phyloP scores from a whole-genome alignment of 208 protist genomes.

The Naegleria gruberi region DNA sequence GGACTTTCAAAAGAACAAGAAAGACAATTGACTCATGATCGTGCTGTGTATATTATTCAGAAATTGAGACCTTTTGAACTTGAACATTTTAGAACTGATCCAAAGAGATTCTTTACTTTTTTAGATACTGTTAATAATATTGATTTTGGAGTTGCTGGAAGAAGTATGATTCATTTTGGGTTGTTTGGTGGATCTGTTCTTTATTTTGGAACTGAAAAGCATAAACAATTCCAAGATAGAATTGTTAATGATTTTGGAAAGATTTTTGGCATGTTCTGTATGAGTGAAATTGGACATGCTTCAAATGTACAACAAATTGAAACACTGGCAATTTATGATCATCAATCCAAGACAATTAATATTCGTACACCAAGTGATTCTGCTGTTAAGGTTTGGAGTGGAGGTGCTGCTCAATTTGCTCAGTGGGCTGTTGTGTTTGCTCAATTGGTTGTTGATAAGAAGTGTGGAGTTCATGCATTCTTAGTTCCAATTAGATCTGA shows the following conservation, averaged over 20 bases:
- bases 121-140: not conserved
- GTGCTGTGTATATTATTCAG: not conserved
- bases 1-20: not conserved
- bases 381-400: conserved; percentile 36
- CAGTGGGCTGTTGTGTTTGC: conserved; percentile 35
- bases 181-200: not conserved
- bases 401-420: conserved; percentile 1
- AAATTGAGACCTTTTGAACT: not conserved
- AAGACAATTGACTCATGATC: not conserved
- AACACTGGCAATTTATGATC: conserved; percentile 39
- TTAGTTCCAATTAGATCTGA: conserved; percentile 34
- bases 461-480: conserved; percentile 34
- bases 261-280: conserved; percentile 31
- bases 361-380: conserved; percentile 32
- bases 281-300: conserved; percentile 43
- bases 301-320: conserved; percentile 38
- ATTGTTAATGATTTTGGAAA: not conserved
- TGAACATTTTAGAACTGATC: not conserved
- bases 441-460: conserved; percentile 28
- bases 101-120: not conserved
- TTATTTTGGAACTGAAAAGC: not conserved
- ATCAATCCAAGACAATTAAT: conserved; percentile 16
- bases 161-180: not conserved
- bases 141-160: not conserved
- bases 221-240: not conserved